Evolutionary conservation across 129 eudicot genomes (phyloP), one percentile per base, ranked within the genome.

Genomic region (Rutidosis leptorrhynchoides): DNA sequence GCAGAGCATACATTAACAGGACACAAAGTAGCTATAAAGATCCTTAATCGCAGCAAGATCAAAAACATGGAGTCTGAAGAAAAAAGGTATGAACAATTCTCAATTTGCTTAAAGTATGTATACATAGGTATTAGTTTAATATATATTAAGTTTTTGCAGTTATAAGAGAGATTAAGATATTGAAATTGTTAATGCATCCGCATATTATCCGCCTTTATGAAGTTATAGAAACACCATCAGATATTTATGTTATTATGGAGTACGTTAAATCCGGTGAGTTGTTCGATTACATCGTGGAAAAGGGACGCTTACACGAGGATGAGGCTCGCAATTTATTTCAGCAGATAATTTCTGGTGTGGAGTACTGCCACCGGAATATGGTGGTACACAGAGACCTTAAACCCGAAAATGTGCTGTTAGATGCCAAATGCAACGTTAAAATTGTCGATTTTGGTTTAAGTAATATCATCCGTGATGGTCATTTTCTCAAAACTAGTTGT

Each of bases 311-410:
- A 58, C 90, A 92, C 56, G 96, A 91, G 79, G 95, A 88, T 57
- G 98, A 92, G 79, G 98, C 96, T 42, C 90, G 98, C 17, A 79
- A 75, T 11, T 85, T 92, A 53, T 92, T 92, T 55, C 98, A 88
- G 68, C 98, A 91, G 97, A 91, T 91, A 28, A 87, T 91, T 52
- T 91, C 97, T 63, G 97, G 97, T n/a, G 97, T 87, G 72, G 96
- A 87, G 82, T 91, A 91, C 72, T 91, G 96, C 84, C 96, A 85
- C 77, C 76, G 95, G 77, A 92, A 92, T 78, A 92, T 84, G 98
- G 98, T 92, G 74, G 98, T 85, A 51, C 98, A 93, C 78, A 77
- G 98, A 69, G 98, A 93, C 59, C 87, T 93, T 60, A 93, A 93
- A 74, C 98, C 98, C 17, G 98, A 88, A 71, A 93, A 93, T 71